Conservation (phyloP, 352 stramenopile genomes). For the Plasmopara halstedii region DNA sequence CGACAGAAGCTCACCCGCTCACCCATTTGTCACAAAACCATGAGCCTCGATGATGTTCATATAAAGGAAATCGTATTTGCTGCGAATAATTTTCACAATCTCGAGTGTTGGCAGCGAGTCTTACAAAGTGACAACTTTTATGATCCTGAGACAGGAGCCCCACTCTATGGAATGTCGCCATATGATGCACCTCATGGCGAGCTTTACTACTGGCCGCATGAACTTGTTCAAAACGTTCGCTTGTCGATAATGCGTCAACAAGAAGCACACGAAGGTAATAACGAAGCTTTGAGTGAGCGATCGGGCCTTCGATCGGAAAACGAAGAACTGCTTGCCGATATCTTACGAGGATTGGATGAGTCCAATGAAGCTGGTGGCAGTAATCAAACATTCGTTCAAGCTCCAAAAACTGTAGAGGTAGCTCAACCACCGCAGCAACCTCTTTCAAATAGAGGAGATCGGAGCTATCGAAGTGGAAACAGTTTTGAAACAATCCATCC, state of each 20-base stretch:
- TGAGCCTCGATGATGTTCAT: slow-evolving; percentile 30
- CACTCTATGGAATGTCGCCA: slow-evolving; percentile 5
- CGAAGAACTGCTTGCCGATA: slow-evolving; percentile 20
- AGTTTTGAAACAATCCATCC: background rate
- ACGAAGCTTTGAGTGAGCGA: slow-evolving; percentile 8
- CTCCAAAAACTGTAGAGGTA: slow-evolving; percentile 15
- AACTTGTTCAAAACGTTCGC: slow-evolving; percentile 22
- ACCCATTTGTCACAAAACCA: slow-evolving; percentile 30
- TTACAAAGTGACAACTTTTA: slow-evolving; percentile 30
- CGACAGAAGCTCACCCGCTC: slow-evolving; percentile 35
- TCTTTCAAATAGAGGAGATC: slow-evolving; percentile 2
- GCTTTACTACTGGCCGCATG: slow-evolving; percentile 32
- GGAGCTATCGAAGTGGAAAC: background rate
- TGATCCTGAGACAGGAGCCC: slow-evolving; percentile 5
- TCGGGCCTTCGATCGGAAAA: slow-evolving; percentile 6
- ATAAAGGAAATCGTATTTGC: slow-evolving; percentile 32
- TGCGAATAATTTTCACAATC: slow-evolving; percentile 23
- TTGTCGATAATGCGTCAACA: slow-evolving; percentile 12
- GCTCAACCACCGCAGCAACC: slow-evolving; percentile 3
- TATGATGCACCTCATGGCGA: slow-evolving; percentile 16
- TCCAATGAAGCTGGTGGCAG: background rate
- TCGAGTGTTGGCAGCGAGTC: slow-evolving; percentile 25
- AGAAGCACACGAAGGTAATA: slow-evolving; percentile 5
- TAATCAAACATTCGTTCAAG: slow-evolving; percentile 2
- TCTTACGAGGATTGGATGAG: slow-evolving; percentile 10